Base-by-base conservation (phyloP, 371 early-diverging fungal species). In the Haplosporangium sp. region DNA sequence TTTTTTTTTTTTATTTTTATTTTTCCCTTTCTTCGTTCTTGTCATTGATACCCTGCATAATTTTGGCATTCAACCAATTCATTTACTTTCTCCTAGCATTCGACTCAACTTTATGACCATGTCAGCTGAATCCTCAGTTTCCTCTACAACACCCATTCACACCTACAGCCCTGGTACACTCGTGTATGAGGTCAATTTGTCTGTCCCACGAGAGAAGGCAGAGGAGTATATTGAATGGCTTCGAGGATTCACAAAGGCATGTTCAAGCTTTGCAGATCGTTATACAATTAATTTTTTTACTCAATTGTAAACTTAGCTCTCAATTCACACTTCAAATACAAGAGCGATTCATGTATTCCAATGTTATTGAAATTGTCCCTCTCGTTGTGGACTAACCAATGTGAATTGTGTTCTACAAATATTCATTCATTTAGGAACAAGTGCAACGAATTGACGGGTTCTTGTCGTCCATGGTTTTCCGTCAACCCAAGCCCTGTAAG, bases 161-260 rank as follows among this genome's bases (percentile, higher is more conserved):
- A 70, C 56, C 44, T 73, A 76, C 59, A 70, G 71, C 61, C 59
- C 76, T 6, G 83, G 77, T 44, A 82, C 86, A 53, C 83, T 88
- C 57, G 71, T 88, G 37, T 88, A 88, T 67, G 88, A 88, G 67
- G 85, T 88, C 63, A 88, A 88, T 69, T 73, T 88, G 48, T 86
- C 86, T 3, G 79, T 88, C 40, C 86, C 88, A 9, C 77, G 77
- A 42, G 85, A 81, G 39, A 82, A 83, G 55, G 76, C 67, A 5
- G 82, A 82, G 45, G 85, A 66, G 1, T 88, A 88, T 62, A n/a
- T 84, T 27, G 74, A 71, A 9, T 88, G 85, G 76, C 81, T 88
- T 42, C 65, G 62, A 13, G 64, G 37, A 5, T 86, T 88, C 67
- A 84, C 85, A 27, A 59, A 72, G 69, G 72, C 76, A 53, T 27